A percentile compares a stretch with the other conserved stretches of the same genome.
phyloP scores from a whole-genome alignment of 192 early-diverging fungal species.

The Lobosporangium transversale region DNA sequence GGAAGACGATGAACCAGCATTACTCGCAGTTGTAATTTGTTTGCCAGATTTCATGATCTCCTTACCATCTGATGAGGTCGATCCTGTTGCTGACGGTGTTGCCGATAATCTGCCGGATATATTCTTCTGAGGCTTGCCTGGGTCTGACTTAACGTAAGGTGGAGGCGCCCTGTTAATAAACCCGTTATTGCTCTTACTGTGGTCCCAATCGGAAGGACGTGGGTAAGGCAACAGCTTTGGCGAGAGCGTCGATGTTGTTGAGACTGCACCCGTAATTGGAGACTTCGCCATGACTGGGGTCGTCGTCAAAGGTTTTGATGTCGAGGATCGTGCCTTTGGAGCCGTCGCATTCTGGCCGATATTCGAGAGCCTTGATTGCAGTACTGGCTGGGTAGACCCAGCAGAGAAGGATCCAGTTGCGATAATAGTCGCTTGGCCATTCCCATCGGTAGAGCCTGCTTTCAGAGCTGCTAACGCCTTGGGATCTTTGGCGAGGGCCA shows the following conservation, averaged over 20 bases:
- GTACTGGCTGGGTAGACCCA: conserved; percentile 48
- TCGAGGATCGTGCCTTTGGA: conserved; percentile 2
- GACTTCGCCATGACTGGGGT: not conserved
- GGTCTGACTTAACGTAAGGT: conserved; percentile 7
- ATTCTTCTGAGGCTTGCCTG: conserved; percentile 44
- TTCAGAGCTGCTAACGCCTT: conserved; percentile 53
- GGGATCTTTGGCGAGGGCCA: conserved; percentile 50
- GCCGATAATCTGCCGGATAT: conserved; percentile 29
- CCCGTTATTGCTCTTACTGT: not conserved
- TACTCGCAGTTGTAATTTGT: conserved; percentile 39
- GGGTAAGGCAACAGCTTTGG: not conserved
- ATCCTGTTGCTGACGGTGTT: conserved; percentile 21
- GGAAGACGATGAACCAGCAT: conserved; percentile 42
- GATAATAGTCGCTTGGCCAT: conserved; percentile 55
- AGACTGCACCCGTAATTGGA: not conserved
- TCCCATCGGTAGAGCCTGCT: conserved; percentile 53
- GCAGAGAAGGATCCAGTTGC: conserved; percentile 55
- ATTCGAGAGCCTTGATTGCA: conserved; percentile 30
- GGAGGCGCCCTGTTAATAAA: not conserved
- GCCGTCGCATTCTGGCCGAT: conserved; percentile 12
- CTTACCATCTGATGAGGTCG: conserved; percentile 10
- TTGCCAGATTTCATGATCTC: conserved; percentile 42
- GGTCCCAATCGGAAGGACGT: not conserved
- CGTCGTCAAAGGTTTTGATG: not conserved
- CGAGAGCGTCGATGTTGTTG: conserved; percentile 1